A percentile compares a stretch with the other conserved stretches of the same genome.
phyloP scores from a whole-genome alignment of 805 yeast genomes.

The Candida krabiensis region DNA sequence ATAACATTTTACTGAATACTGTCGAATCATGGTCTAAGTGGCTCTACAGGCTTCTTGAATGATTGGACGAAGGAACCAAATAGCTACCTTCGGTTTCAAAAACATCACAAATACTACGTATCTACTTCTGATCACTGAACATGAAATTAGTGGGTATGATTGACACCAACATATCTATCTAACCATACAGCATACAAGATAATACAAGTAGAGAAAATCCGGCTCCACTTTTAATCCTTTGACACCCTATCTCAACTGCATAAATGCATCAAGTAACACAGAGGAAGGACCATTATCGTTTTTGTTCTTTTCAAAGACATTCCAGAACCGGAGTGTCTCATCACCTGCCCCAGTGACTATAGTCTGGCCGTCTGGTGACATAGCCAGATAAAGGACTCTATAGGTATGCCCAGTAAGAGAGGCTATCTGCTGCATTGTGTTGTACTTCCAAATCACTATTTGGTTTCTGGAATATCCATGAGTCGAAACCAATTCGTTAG shows the following conservation, averaged over 20 bases:
- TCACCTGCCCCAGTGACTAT: constrained; percentile 99
- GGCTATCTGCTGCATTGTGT: constrained; percentile 89
- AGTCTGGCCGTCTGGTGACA: constrained; percentile 95
- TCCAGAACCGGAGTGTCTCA: constrained; percentile 95
- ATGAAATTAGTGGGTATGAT: no score
- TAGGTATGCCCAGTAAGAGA: constrained; percentile 93
- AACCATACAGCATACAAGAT: no score
- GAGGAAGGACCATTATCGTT: constrained; percentile 58
- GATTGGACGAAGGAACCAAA: no score
- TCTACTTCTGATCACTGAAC: no score
- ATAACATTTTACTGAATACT: no score
- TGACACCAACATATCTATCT: background rate
- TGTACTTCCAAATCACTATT: constrained; percentile 91
- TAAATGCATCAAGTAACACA: constrained; percentile 69
- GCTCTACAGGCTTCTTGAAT: no score
- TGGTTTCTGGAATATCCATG: constrained; percentile 94
- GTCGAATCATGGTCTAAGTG: no score
- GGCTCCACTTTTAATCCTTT: background rate
- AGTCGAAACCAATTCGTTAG: constrained; percentile 89
- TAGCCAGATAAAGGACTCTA: constrained; percentile 82
- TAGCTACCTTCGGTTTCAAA: no score
- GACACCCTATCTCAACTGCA: constrained; percentile 55
- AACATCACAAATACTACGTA: no score
- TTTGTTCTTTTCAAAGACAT: constrained; percentile 79
- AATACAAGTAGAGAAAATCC: no score